Evolutionary conservation across 2,329 filamentous ascomycete genomes (phyloP).

Genomic region (Paracoccidioides lutzii): DNA sequence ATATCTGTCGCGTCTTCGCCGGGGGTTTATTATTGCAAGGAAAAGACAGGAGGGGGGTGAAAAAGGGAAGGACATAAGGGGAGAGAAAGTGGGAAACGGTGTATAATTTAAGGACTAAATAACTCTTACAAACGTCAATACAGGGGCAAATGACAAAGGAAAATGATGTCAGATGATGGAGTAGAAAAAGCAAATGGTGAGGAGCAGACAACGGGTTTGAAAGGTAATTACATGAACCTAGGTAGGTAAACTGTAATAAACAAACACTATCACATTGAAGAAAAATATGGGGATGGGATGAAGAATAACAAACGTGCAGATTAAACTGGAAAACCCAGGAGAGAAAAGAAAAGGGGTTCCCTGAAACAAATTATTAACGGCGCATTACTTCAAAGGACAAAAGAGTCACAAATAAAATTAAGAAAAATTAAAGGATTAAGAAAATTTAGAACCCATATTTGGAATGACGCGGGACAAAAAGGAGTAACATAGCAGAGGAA

Average conservation of each 20-base stretch:
- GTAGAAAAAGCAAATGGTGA: neutral
- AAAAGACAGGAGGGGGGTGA: neutral
- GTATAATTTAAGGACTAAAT: neutral
- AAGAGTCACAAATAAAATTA: neutral
- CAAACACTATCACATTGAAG: neutral
- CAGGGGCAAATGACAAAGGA: neutral
- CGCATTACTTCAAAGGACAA: neutral
- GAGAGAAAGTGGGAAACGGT: neutral
- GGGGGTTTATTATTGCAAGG: neutral
- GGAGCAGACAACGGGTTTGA: neutral
- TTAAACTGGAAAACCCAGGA: neutral
- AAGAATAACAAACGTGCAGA: no score
- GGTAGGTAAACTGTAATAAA: neutral
- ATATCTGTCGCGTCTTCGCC: no score
- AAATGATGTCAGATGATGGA: neutral
- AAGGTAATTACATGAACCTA: neutral
- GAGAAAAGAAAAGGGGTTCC: neutral
- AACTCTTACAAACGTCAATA: neutral
- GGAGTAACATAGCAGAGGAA: neutral
- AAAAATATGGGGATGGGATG: neutral
- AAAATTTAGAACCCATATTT: neutral
- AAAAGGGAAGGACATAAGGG: neutral
- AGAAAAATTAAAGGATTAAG: neutral
- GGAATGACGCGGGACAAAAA: neutral
- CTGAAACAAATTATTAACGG: neutral